phyloP scores from a whole-genome alignment of 805 yeast genomes.

The Pichia scutulata region DNA sequence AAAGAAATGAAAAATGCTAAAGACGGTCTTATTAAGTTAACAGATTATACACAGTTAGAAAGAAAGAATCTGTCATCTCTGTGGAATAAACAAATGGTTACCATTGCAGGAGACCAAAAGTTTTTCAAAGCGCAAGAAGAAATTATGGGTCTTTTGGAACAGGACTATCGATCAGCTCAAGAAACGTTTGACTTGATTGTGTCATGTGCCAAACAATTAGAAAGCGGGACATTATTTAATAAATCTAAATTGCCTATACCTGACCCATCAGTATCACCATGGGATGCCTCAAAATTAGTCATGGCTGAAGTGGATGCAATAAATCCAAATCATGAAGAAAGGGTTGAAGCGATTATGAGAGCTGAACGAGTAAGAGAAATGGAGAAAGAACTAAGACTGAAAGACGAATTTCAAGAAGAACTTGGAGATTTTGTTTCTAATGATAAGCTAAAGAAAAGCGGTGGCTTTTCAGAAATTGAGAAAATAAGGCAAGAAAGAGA shows the following conservation, averaged over 20 bases:
- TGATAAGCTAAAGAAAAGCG: conserved; percentile 61
- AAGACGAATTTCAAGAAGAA: conserved; percentile 75
- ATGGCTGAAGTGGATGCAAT: conserved; percentile 71
- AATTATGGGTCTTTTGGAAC: conserved; percentile 65
- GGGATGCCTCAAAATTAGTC: conserved; percentile 65
- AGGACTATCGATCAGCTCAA: conserved; percentile 70
- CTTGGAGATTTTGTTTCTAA: conserved; percentile 78
- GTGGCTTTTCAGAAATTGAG: conserved; percentile 87
- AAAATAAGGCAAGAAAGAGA: conserved; percentile 59
- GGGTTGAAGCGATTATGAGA: conserved; percentile 81
- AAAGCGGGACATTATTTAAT: conserved; percentile 41
- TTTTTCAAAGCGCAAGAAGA: conserved; percentile 87
- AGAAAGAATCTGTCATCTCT: conserved; percentile 81
- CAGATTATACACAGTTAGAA: conserved; percentile 57
- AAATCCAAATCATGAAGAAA: conserved; percentile 73
- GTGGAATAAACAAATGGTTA: conserved; percentile 88
- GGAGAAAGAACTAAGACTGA: conserved; percentile 50
- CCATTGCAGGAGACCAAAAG: conserved; percentile 90
- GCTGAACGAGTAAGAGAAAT: conserved; percentile 77
- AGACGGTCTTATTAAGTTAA: conserved; percentile 42
- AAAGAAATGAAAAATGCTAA: conserved; percentile 60
- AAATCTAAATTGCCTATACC: conserved; percentile 32
- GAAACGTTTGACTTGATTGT: conserved; percentile 81
- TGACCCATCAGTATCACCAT: conserved; percentile 54
- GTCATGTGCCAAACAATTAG: conserved; percentile 72